Conservation (phyloP, 768 basidiomycete species). For the Myochromella boudieri region DNA sequence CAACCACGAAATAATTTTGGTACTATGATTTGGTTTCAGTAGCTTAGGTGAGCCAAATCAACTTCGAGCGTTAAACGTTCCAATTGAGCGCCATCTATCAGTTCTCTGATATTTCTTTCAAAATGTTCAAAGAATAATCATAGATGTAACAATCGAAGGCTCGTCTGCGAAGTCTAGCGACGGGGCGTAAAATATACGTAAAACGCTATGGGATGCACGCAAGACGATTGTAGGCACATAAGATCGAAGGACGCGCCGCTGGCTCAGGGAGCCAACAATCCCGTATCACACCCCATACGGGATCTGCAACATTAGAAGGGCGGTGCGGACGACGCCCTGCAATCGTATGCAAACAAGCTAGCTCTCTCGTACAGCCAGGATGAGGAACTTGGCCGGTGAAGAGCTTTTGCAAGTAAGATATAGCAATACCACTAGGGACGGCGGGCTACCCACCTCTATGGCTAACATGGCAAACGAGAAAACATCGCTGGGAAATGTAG, state of each 20-base stretch:
- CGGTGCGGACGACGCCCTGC: conserved; percentile 2
- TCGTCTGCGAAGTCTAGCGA: too few species aligned
- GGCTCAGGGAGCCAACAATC: conserved; percentile 8
- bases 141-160: too few species aligned
- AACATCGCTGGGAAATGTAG: conserved; percentile 28
- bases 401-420: conserved; percentile 1
- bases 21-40: too few species aligned
- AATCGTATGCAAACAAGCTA: neutral
- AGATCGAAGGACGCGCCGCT: conserved; percentile 4
- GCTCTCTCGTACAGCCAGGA: neutral
- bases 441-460: conserved; percentile 5
- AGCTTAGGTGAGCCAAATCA: too few species aligned
- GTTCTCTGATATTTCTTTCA: too few species aligned
- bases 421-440: neutral
- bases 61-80: too few species aligned
- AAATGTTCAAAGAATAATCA: too few species aligned
- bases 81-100: too few species aligned
- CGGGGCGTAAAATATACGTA: too few species aligned
- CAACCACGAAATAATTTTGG: too few species aligned
- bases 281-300: conserved; percentile 6
- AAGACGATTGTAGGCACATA: conserved; percentile 6
- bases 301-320: conserved; percentile 5
- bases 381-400: conserved; percentile 10
- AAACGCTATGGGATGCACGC: conserved; percentile 11
- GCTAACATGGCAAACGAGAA: conserved; percentile 28